Evolutionary conservation across 2,329 filamentous ascomycete genomes (phyloP), one percentile per base, ranked within the genome.

Genomic region (Arthroderma sp.): DNA sequence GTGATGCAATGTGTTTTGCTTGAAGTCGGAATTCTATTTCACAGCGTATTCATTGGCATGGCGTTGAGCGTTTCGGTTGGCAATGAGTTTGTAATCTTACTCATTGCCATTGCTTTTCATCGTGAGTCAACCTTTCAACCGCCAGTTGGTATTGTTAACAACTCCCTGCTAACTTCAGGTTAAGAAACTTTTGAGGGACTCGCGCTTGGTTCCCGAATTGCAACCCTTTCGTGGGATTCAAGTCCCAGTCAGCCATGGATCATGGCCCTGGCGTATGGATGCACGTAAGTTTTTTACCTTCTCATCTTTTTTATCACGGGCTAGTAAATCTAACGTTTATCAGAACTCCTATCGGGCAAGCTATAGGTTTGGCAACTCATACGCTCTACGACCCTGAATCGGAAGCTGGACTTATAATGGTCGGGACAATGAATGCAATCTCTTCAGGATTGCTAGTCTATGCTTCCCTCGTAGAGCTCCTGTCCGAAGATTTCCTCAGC

Each of bases 361-460:
- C 82, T 1, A 84, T 88, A 47, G 84, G 84, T 0, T 69, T 89
- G n/a, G 67, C 79, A 3, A 77, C 85, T 3, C 82, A 87, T 57
- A 76, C 75, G 8, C 68, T 86, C 50, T 89, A 88, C 62, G 81
- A 83, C 50, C 83, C 84, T 0, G 71, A 76, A 56, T 83, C 80
- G 49, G 75, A 84, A 60, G 74, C 77, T 0, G 83, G 84, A 0
- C 66, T 89, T 30, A 67, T 89, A 8, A 76, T 88, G 57, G 83
- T 88, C 1, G 84, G 84, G 9, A 74, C 83, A 53, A 88, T 88
- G 82, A 88, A 89, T 53, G 83, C 82, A 40, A 80, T 89, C 33
- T 85, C 81, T 0, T 77, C 80, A n/a, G 84, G 84, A 0, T 67
- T 89, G 34, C 62, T 89, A 32, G 69, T 88, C 5, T 89, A 85